Percentiles rank a stretch among this genome's conserved stretches.
These are phyloP conservation scores for Torulaspora microellipsoides DNA, from an alignment of 805 yeast genomes.

Conservation along the genomic window DNA sequence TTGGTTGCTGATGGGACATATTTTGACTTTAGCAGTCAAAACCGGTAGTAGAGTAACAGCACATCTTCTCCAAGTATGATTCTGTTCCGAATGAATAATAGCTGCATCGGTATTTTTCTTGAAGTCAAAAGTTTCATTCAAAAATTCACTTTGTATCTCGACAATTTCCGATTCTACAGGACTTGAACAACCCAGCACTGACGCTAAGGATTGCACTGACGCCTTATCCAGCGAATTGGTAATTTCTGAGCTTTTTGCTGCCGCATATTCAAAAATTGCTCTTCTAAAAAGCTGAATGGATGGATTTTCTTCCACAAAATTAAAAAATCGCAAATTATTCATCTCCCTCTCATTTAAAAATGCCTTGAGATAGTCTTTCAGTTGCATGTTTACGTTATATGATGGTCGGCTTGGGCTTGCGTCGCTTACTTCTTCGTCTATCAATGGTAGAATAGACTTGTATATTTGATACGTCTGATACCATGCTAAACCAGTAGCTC, in stretches of 20 bases:
- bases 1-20: constrained; percentile 35
- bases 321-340: constrained; percentile 22
- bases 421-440: constrained; percentile 1
- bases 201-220: constrained; percentile 22
- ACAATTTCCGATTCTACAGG: constrained; percentile 9
- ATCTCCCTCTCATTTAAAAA: constrained; percentile 17
- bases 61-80: constrained; percentile 39
- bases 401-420: not conserved
- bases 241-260: constrained; percentile 15
- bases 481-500: constrained; percentile 32
- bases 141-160: constrained; percentile 26
- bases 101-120: constrained; percentile 14
- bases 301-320: constrained; percentile 16
- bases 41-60: constrained; percentile 38
- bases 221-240: constrained; percentile 27
- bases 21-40: constrained; percentile 31
- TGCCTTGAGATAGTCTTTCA: constrained; percentile 20
- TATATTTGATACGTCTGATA: constrained; percentile 33
- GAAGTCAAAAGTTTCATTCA: constrained; percentile 26
- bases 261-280: constrained; percentile 28
- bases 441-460: constrained; percentile 20
- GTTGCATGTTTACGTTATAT: constrained; percentile 15
- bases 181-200: constrained; percentile 8
- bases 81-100: constrained; percentile 21
- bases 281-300: constrained; percentile 21